Percentiles rank a stretch among this genome's conserved stretches.
Evolutionary conservation across 177 flowering plant genomes (phyloP).

Genomic region (Vitis hybrid): DNA sequence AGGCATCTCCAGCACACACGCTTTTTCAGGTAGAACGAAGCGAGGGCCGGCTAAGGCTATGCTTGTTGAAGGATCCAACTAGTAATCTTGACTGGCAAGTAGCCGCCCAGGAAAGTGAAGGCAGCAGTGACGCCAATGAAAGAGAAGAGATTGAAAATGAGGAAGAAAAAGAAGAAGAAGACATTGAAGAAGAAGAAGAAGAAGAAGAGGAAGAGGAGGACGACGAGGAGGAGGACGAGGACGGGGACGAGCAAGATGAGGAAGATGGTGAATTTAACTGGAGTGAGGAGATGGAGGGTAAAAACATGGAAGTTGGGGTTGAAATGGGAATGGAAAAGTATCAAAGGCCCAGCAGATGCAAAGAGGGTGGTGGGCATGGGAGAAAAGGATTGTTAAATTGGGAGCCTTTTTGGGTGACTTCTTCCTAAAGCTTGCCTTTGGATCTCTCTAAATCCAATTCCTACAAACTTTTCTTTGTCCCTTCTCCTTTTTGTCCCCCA

Average conservation of each 20-base stretch:
- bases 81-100: constrained; percentile 12
- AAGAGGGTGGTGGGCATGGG: constrained; percentile 36
- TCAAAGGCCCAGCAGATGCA: constrained; percentile 44
- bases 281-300: constrained; percentile 17
- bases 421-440: constrained; percentile 30
- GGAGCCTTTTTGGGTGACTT: constrained; percentile 50
- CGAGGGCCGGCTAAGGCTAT: constrained; percentile 62
- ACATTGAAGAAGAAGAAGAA: constrained; percentile 4
- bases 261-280: neutral
- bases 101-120: constrained; percentile 9
- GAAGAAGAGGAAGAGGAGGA: constrained; percentile 7
- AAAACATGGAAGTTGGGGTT: constrained; percentile 18
- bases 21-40: constrained; percentile 57
- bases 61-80: constrained; percentile 20
- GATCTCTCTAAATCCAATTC: constrained; percentile 5
- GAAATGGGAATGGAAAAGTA: constrained; percentile 32
- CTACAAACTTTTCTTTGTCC: constrained; percentile 1
- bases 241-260: constrained; percentile 7
- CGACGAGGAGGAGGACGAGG: constrained; percentile 12
- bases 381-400: constrained; percentile 33
- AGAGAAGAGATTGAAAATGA: constrained; percentile 10
- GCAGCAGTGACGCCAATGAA: constrained; percentile 2
- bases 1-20: constrained; percentile 28
- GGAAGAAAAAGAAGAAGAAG: constrained; percentile 11
- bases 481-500: constrained; percentile 5